These are phyloP conservation scores for Carex kokanica DNA, from an alignment of 176 grass and related monocot genomes.

Conservation along the genomic window DNA sequence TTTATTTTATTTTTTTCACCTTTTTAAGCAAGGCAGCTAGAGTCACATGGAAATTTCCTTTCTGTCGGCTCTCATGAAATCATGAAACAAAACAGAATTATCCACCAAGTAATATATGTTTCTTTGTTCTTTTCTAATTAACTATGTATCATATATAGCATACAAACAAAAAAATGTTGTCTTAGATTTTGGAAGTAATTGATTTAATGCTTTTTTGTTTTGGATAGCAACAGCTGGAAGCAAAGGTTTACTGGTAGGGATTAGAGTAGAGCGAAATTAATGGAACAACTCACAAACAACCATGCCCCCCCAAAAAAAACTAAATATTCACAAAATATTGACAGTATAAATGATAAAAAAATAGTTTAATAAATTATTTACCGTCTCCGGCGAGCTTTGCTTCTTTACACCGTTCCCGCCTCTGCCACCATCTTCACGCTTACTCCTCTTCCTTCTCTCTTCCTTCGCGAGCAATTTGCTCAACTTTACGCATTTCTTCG, in stretches of 20 bases:
- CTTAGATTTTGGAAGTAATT: not conserved
- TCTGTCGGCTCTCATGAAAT: not conserved
- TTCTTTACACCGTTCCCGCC: not conserved
- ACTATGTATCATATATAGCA: not conserved
- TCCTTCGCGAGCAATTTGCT: conserved; percentile 51
- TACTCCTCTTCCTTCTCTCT: conserved; percentile 30
- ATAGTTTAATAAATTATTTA: not conserved
- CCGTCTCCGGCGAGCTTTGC: not conserved
- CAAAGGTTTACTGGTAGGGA: not conserved
- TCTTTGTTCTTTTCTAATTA: not conserved
- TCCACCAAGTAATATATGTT: not conserved
- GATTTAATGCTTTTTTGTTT: not conserved
- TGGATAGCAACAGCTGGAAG: not conserved
- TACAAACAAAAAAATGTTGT: not conserved
- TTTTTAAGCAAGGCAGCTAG: not conserved
- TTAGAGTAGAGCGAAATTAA: not conserved
- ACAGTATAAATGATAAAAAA: not conserved
- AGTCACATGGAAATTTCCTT: not conserved
- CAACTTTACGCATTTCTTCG: conserved; percentile 72
- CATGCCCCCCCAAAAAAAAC: not conserved
- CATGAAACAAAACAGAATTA: not conserved
- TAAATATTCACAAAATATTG: not conserved
- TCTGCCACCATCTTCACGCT: conserved; percentile 30
- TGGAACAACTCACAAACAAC: conserved; percentile 14
- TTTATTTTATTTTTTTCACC: not conserved